These are phyloP conservation scores for Carallia pectinifolia DNA, from an alignment of 345 rosid genomes.

Conservation along the genomic window DNA sequence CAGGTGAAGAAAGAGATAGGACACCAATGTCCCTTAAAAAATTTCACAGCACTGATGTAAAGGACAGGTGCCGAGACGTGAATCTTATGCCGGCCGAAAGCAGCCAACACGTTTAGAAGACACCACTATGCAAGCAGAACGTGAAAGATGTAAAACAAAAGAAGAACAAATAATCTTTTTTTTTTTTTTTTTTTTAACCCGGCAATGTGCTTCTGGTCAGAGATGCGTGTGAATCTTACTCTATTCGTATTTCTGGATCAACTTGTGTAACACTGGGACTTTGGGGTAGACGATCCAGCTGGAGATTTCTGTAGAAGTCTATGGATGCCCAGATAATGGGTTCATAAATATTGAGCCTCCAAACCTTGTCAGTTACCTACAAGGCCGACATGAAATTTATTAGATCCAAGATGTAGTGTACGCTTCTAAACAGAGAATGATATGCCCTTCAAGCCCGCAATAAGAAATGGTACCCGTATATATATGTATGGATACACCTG, in stretches of 20 bases:
- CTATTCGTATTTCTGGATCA: constrained; percentile 93
- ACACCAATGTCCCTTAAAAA: too few species aligned
- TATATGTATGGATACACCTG: constrained; percentile 84
- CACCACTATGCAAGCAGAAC: too few species aligned
- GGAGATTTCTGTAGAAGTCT: constrained; percentile 79
- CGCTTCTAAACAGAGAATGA: constrained; percentile 10
- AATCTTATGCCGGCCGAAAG: too few species aligned
- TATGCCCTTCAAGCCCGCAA: not conserved
- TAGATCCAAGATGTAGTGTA: constrained; percentile 15
- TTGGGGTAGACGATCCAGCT: constrained; percentile 68
- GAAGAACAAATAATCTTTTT: too few species aligned
- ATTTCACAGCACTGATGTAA: too few species aligned
- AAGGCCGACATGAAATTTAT: constrained; percentile 15
- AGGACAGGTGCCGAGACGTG: too few species aligned
- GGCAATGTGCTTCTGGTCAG: not conserved
- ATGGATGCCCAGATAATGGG: constrained; percentile 93
- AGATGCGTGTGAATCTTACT: constrained; percentile 43
- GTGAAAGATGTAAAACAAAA: too few species aligned
- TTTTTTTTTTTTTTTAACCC: too few species aligned
- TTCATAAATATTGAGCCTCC: constrained; percentile 93
- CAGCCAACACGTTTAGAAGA: too few species aligned
- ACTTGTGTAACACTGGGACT: constrained; percentile 69
- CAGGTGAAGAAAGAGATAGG: too few species aligned
- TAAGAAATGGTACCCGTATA: constrained; percentile 65
- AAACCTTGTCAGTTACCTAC: constrained; percentile 77